phyloP scores from a whole-genome alignment of 768 basidiomycete genomes.

The Amanita fuliginea region DNA sequence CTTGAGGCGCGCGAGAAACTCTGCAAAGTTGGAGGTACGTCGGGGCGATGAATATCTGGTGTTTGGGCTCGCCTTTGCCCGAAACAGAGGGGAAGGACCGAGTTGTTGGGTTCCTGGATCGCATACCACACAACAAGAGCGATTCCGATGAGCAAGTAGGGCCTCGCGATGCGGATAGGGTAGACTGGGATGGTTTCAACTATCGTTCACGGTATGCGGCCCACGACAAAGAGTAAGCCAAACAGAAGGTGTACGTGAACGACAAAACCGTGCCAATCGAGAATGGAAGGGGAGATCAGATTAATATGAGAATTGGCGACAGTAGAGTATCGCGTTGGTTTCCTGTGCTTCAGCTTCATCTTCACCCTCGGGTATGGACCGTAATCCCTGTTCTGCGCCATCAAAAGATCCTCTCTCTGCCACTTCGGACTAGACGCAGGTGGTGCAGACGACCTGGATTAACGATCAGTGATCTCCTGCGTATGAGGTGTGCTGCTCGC shows the following conservation, averaged over 20 bases:
- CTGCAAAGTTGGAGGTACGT: conserved; percentile 54
- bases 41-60: conserved; percentile 37
- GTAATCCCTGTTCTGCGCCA: conserved; percentile 41
- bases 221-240: conserved; percentile 29
- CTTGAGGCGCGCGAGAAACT: conserved; percentile 51
- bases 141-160: conserved; percentile 28
- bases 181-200: conserved; percentile 37
- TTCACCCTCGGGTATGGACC: conserved; percentile 61
- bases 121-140: conserved; percentile 36
- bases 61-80: conserved; percentile 7
- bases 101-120: conserved; percentile 23
- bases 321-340: conserved; percentile 9
- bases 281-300: conserved; percentile 19
- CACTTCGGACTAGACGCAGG: conserved; percentile 25
- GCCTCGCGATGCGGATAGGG: conserved; percentile 19
- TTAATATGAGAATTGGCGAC: conserved; percentile 11
- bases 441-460: conserved; percentile 25
- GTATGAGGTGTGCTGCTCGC: conserved; percentile 13
- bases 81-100: conserved; percentile 20
- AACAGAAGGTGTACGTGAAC: conserved; percentile 21
- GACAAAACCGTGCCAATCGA: conserved; percentile 30
- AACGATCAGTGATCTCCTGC: conserved; percentile 6
- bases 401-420: conserved; percentile 28
- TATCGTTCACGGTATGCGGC: conserved; percentile 36
- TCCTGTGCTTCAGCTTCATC: conserved; percentile 29